Evolutionary conservation across 2,329 filamentous ascomycete species (phyloP), one percentile per base, ranked within the genome.

Genomic region (Monilinia vaccinii-corymbosi): DNA sequence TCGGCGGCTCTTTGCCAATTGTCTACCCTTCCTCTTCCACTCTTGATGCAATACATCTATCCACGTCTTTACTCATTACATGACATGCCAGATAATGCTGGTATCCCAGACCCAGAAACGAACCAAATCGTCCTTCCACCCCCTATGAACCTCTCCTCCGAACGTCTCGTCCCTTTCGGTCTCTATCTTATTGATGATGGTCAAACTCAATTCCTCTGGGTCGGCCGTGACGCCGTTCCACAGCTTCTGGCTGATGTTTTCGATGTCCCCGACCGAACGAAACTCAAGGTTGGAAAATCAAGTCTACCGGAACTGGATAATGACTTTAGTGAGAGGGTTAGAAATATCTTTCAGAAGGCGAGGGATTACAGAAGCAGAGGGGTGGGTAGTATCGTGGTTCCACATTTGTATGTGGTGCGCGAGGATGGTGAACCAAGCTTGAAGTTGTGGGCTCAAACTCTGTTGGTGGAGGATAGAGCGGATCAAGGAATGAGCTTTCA

Each of bases 141-240:
- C 5, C 80, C 89, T 0, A 71, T 90, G 69, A 97, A 97, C 73
- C 81, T 97, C 61, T 91, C 91, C 3, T 96, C 92, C 1, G 91
- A 93, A 73, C 84, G 88, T 50, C 82, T 99, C 53, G 89, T 91
- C 4, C 83, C 91, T 0, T 96, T 95, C 71, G 94, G 94, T 32
- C 78, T 99, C 21, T 99, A 99, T 74, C 82, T 99, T 61, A 94
- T 99, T 68, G 94, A 99, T 69, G 94, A 99, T 70, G 92, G 92
- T 3, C 93, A 97, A 75, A 97, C 91, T 7, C 94, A 99, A 73
- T 99, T 99, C 81, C 76, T 99, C 51, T 99, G 94, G 94, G 82
- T 97, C 23, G 94, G 94, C 16, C 86, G 92, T 40, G 93, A 99
- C 67, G 88, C 93, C 1, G 91, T 99, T 32, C 91, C 91, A 1